Base-by-base conservation (phyloP, 176 grass and related monocot species). In the Tillandsia fasciculata region DNA sequence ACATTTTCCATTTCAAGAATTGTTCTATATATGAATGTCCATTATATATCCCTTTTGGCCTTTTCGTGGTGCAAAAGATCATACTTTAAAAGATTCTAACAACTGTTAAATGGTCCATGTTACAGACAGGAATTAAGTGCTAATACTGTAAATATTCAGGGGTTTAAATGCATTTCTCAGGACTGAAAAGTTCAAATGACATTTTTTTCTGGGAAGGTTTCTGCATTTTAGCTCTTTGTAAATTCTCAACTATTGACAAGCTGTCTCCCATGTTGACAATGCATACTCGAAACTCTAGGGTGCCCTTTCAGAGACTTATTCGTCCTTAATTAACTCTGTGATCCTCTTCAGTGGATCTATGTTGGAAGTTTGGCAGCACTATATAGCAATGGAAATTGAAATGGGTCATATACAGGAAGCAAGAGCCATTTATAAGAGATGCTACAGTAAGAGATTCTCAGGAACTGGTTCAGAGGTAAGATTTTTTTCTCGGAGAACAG, bases 391-490 rank as follows among this genome's bases (percentile, higher is more conserved):
- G 94, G 89, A 93, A 79, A 71, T 85, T 53, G 72, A 78, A 66
- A 77, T 82, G 75, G 94, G 80, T 64, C 74, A 93, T 56, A 68
- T 86, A 79, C 81, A 87, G 68, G 94, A 90, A 64, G 87, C 94
- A 53, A 83, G 94, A 67, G 82, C 84, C 48, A 88, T 99, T 77
- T 99, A 99, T 73, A 92, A 87, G 80, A 91, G 82, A 56, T 99
- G 89, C 65, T 99, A 99, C 75, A 83, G 74, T 76, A 99, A 87
- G 78, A 93, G 73, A 18, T 90, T 99, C 72, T 14, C 74, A 27
- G 89, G 89, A 51, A 90, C 84, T 72, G 94, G 94, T 77, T 99
- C 94, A 51, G 89, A 93, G 89, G 94, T 99, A 86, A 77, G 8
- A 23, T 65, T 8, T 49, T 83, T 23, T 9, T 18, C 0, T 15